phyloP scores from a whole-genome alignment of 768 basidiomycete genomes.

The Lanmaoa pseudosensibilis region DNA sequence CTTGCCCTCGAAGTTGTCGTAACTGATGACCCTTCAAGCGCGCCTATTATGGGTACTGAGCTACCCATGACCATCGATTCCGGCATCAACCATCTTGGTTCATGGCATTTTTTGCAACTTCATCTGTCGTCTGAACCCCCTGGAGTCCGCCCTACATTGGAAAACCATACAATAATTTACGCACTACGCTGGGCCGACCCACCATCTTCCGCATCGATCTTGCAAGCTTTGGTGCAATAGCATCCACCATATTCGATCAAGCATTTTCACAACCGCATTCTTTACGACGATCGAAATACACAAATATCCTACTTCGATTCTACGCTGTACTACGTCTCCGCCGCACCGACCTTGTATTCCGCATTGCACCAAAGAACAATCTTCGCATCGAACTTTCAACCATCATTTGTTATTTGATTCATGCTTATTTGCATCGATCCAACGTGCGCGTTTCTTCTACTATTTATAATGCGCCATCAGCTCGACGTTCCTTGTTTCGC shows the following conservation, averaged over 20 bases:
- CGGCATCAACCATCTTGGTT: slow-evolving; percentile 30
- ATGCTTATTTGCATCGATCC: slow-evolving; percentile 37
- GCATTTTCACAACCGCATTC: slow-evolving; percentile 28
- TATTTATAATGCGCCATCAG: slow-evolving; percentile 32
- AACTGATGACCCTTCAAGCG: slow-evolving; percentile 40
- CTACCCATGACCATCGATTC: slow-evolving; percentile 3
- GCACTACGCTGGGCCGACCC: slow-evolving; percentile 20
- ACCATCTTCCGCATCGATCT: slow-evolving; percentile 33
- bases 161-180: slow-evolving; percentile 27
- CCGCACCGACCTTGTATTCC: slow-evolving; percentile 22
- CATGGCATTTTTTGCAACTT: slow-evolving; percentile 26
- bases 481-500: slow-evolving; percentile 22
- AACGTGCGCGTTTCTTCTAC: slow-evolving; percentile 26
- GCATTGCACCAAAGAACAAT: slow-evolving; percentile 31
- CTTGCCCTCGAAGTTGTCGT: slow-evolving; percentile 5
- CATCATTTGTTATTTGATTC: slow-evolving; percentile 32
- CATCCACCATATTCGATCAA: slow-evolving; percentile 24
- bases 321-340: slow-evolving; percentile 16
- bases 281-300: slow-evolving; percentile 21
- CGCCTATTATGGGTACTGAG: slow-evolving; percentile 62
- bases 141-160: slow-evolving; percentile 21
- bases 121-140: slow-evolving; percentile 21
- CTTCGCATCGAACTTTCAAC: slow-evolving; percentile 35
- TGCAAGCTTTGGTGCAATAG: slow-evolving; percentile 23
- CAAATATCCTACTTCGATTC: slow-evolving; percentile 28